Conservation (phyloP, 768 basidiomycete species). For the Termitomyces sp. region DNA sequence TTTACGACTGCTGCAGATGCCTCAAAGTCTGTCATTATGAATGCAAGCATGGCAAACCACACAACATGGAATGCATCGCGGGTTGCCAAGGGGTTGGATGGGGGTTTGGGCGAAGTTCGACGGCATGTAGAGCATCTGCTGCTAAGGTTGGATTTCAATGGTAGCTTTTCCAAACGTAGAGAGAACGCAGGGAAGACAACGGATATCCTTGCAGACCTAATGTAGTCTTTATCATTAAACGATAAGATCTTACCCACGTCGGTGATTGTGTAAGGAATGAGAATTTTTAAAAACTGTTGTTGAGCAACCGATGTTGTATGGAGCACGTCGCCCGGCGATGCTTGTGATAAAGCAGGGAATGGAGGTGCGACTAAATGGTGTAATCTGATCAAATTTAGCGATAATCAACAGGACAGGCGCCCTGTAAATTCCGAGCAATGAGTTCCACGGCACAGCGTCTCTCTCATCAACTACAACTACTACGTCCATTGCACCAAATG, state of each 20-base stretch:
- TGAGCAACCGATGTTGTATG: not conserved
- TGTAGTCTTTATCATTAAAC: conserved; percentile 1
- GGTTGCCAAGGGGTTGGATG: conserved; percentile 46
- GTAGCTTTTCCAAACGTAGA: conserved; percentile 54
- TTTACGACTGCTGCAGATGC: conserved; percentile 57
- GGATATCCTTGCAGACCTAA: conserved; percentile 33
- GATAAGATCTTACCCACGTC: conserved; percentile 10
- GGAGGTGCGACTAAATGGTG: conserved; percentile 11
- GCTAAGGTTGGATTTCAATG: conserved; percentile 82
- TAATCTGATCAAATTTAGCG: conserved; percentile 13
- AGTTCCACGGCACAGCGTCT: conserved; percentile 44
- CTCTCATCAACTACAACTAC: conserved; percentile 55
- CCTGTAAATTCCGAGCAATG: conserved; percentile 27
- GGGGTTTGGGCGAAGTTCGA: conserved; percentile 56
- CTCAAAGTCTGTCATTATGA: conserved; percentile 66
- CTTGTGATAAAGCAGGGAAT: conserved; percentile 7
- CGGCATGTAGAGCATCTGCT: conserved; percentile 80
- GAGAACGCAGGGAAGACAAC: conserved; percentile 14
- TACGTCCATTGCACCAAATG: conserved; percentile 49
- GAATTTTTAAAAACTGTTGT: conserved; percentile 1
- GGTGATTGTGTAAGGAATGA: conserved; percentile 6
- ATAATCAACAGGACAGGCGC: conserved; percentile 20
- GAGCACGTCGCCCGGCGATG: conserved; percentile 2
- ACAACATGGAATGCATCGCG: conserved; percentile 47
- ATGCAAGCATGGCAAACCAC: conserved; percentile 48